Base-by-base conservation (phyloP, 805 yeast genomes). In the Pichia deserticola region DNA sequence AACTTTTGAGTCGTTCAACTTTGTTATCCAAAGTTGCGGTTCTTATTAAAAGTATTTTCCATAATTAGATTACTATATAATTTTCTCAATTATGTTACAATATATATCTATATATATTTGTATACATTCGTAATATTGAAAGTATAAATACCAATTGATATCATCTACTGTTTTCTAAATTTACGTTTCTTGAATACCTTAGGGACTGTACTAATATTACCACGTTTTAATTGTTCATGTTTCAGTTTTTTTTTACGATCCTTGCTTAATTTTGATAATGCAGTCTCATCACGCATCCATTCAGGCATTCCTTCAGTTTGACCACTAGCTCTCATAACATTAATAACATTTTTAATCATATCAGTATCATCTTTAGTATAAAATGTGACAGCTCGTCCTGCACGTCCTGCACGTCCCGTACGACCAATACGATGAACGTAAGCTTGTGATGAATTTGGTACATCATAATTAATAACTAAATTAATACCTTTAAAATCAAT, bases 361-460 rank as follows among this genome's bases (percentile, higher is more conserved):
- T 77, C 65, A 4, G 78, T 68, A 63, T 93, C 99, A 54, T 88
- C 95, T 63, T 89, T 90, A 29, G 99, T 92, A 71, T 86, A 93
- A 56, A 90, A 83, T 0, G 99, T 93, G 20, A 93, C 79, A 0
- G 98, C 97, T 58, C 76, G 77, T 50, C 99, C 99, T 8, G 69
- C 60, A 52, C 85, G 80, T 1, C 96, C 96, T 48, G 89, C 96
- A 75, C 99, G 84, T 57, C 99, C 99, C 2, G 99, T 92, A 75
- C 99, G 85, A 67, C 99, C 99, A 60, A 93, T 88, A 70, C 99
- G 81, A 67, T 93, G 99, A 42, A 93, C 97, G 65, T 93, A 93
- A 0, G 96, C 84, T 66, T 92, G 97, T 0, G 97, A 89, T 41
- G 85, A 79, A 59, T 82, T 86, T 15, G 99, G 99, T 11, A 93